These are phyloP conservation scores for Leccinum subgranulosum DNA, from an alignment of 768 basidiomycete species.

Conservation along the genomic window DNA sequence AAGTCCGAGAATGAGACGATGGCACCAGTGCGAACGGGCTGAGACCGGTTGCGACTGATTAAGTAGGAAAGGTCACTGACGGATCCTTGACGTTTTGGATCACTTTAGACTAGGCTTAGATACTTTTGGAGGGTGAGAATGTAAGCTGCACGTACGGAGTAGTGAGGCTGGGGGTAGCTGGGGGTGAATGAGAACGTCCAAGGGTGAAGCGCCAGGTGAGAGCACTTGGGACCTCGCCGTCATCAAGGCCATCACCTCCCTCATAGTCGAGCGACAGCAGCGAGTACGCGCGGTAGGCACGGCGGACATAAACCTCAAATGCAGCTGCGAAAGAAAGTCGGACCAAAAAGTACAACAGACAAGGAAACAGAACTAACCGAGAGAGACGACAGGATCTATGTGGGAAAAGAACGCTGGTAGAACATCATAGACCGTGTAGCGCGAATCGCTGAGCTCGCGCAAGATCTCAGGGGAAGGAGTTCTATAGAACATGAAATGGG, in stretches of 20 bases:
- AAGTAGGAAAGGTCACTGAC: conserved; percentile 96
- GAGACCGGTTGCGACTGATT: conserved; percentile 80
- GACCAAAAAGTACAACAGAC: background rate
- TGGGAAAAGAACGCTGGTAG: conserved; percentile 94
- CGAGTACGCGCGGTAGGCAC: conserved; percentile 93
- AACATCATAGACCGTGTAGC: conserved; percentile 96
- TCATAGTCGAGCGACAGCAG: conserved; percentile 92
- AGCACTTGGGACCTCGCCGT: conserved; percentile 75
- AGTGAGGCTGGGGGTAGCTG: conserved; percentile 71
- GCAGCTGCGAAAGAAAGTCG: conserved; percentile 56
- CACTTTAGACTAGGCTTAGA: conserved; percentile 33
- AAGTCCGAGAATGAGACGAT: conserved; percentile 88
- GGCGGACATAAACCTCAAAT: conserved; percentile 92
- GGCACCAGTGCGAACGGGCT: conserved; percentile 87
- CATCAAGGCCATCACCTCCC: conserved; percentile 82
- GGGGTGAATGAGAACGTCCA: conserved; percentile 82
- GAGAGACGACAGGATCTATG: conserved; percentile 74
- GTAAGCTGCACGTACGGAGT: conserved; percentile 22
- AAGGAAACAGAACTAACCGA: conserved; percentile 51
- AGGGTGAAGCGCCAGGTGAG: conserved; percentile 97
- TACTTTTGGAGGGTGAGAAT: background rate
- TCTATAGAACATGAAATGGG: conserved; percentile 36
- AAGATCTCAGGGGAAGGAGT: conserved; percentile 83
- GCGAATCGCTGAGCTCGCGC: conserved; percentile 91
- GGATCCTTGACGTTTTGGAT: conserved; percentile 78